Evolutionary conservation across 139 green algal genomes (phyloP), one percentile per base, ranked within the genome.

Genomic region (Chlorella sp.): DNA sequence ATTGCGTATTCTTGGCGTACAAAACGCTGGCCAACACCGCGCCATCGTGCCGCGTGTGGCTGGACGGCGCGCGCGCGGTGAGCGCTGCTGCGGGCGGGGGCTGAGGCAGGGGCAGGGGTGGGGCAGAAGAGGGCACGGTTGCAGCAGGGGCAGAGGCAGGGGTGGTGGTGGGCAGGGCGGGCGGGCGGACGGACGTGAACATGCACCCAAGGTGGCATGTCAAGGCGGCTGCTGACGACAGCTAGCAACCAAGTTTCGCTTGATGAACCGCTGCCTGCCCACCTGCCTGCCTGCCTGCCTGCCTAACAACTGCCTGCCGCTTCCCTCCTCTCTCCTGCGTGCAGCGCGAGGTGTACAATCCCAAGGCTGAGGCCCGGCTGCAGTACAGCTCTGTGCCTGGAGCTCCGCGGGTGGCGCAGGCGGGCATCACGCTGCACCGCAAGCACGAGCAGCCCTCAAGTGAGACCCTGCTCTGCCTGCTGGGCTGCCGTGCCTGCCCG

Each of bases 11-110:
- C 48, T 36, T 92, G 77, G 78, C 85, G 2, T 92, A 91, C 86
- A 83, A 91, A 28, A 85, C 36, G 12, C 42, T 64, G 40, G 77
- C 57, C 7, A 60, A 68, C 66, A 91, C 79, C 4, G 81, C 78
- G 22, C 90, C 90, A 30, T 77, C 69, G 32, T 90, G 85, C 78
- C 78, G 85, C 22, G 64, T 91, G 4, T 92, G 90, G 90, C 68
- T 92, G 81, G 86, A 90, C 66, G 90, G 90, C 39, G 90, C 90
- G 15, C 84, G 85, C 21, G 76, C 85, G 82, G 87, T 86, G 87
- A 92, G 83, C 40, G n/a, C 53, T 53, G 34, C 68, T 3, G 80
- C n/a, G 48, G 7, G 9, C 48, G 48, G 7, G 48, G 48, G 48
- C 48, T 57, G 48, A 9, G 48, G 48, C 9, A 57, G 48, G 14